A percentile compares a stretch with the other conserved stretches of the same genome.
Evolutionary conservation across 306 rosid species (phyloP).

Genomic region (Glycyrrhiza uralensis): DNA sequence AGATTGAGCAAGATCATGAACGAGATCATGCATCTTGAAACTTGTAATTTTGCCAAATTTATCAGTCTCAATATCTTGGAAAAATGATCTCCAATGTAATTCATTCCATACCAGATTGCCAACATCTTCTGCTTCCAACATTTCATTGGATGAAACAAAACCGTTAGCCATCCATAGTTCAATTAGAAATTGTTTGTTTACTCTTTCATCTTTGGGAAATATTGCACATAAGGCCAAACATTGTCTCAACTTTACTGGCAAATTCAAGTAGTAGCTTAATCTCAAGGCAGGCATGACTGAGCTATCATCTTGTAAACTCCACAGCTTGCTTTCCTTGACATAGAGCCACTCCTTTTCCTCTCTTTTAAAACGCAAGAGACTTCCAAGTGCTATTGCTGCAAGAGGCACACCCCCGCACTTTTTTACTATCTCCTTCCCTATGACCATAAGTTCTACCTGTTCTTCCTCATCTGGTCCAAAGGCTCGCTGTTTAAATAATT

Average conservation of each 20-base stretch:
- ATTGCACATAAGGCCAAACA: slow-evolving; percentile 22
- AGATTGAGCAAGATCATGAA: slow-evolving; percentile 24
- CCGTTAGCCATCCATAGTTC: slow-evolving; percentile 15
- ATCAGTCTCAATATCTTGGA: slow-evolving; percentile 13
- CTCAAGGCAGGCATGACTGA: not conserved
- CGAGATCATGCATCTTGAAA: slow-evolving; percentile 20
- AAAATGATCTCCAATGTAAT: slow-evolving; percentile 13
- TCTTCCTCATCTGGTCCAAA: not conserved
- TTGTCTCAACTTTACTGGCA: not conserved
- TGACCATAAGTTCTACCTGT: not conserved
- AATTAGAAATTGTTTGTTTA: not conserved
- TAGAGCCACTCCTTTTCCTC: not conserved
- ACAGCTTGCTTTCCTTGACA: not conserved
- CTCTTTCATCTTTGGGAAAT: not conserved
- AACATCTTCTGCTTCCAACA: not conserved
- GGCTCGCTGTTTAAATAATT: not conserved
- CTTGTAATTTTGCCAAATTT: not conserved
- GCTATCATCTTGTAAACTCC: not conserved
- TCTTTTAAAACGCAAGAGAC: slow-evolving; percentile 13
- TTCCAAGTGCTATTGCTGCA: slow-evolving; percentile 17
- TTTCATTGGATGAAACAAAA: not conserved
- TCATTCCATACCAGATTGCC: slow-evolving; percentile 15
- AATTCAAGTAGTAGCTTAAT: not conserved
- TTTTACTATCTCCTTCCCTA: not conserved
- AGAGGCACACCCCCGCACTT: slow-evolving; percentile 20